Conservation (phyloP, 1,139 yeast genomes). For the Hyphopichia fennica region DNA sequence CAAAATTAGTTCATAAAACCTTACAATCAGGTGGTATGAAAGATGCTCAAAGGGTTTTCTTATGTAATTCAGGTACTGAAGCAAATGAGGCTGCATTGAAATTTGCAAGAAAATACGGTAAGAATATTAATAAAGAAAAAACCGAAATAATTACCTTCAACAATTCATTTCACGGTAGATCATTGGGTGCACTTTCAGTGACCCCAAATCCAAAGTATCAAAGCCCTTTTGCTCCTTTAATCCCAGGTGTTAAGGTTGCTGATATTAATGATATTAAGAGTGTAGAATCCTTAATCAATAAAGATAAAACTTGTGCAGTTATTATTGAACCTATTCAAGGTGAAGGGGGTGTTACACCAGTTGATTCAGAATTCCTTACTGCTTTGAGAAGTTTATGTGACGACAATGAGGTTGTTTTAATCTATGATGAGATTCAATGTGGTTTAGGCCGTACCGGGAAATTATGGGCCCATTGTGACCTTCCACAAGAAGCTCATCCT, state of each 20-base stretch:
- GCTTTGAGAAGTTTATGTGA: conserved; percentile 68
- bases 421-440: conserved; percentile 95
- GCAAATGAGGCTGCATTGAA: conserved; percentile 96
- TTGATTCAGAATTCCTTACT: conserved; percentile 61
- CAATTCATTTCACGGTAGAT: conserved; percentile 91
- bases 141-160: conserved; percentile 80
- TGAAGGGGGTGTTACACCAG: conserved; percentile 88
- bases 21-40: conserved; percentile 72
- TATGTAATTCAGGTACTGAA: conserved; percentile 93
- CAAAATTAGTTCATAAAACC: conserved; percentile 69
- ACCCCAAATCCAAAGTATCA: conserved; percentile 94
- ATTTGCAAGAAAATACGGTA: conserved; percentile 88
- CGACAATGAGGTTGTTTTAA: conserved; percentile 70
- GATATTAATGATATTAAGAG: conserved; percentile 58
- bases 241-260: conserved; percentile 79
- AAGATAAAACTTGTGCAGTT: conserved; percentile 82
- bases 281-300: conserved; percentile 55
- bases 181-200: conserved; percentile 89
- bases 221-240: conserved; percentile 82
- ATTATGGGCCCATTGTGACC: conserved; percentile 85
- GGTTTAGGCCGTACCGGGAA: conserved; percentile 93
- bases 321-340: conserved; percentile 97
- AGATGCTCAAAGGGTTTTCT: conserved; percentile 78
- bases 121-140: conserved; percentile 53
- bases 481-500: conserved; percentile 81